These are phyloP conservation scores for Rhynchospora pubera DNA, from an alignment of 176 grass and related monocot species.

Conservation along the genomic window DNA sequence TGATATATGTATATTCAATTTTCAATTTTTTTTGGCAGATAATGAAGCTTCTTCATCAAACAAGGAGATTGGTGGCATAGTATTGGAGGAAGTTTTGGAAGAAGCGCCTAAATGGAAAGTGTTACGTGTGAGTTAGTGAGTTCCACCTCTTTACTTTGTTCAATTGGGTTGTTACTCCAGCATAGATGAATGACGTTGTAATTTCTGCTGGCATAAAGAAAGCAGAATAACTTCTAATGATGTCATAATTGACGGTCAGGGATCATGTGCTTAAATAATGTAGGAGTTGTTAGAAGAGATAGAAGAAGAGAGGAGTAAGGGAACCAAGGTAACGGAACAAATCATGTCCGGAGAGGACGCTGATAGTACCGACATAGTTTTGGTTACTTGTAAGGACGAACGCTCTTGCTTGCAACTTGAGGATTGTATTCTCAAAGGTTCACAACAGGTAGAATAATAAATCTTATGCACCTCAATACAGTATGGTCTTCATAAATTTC, in stretches of 20 bases:
- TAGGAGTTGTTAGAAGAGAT: slow-evolving; percentile 93
- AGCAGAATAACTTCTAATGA: background rate
- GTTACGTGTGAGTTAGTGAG: slow-evolving; percentile 64
- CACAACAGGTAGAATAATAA: slow-evolving; percentile 42
- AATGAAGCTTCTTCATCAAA: slow-evolving; percentile 31
- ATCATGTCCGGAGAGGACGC: slow-evolving; percentile 22
- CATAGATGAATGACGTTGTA: background rate
- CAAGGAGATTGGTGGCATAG: slow-evolving; percentile 24
- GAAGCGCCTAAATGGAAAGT: slow-evolving; percentile 96
- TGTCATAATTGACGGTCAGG: background rate
- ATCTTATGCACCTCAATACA: background rate
- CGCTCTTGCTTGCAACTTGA: slow-evolving; percentile 79
- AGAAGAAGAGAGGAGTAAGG: slow-evolving; percentile 67
- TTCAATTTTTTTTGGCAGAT: slow-evolving; percentile 27
- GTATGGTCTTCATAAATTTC: slow-evolving; percentile 3
- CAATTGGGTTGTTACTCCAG: background rate
- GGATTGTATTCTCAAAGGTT: slow-evolving; percentile 65
- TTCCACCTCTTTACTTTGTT: slow-evolving; percentile 28
- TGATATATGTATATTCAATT: slow-evolving; percentile 11
- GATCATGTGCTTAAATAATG: slow-evolving; percentile 11
- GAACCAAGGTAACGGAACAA: slow-evolving; percentile 21
- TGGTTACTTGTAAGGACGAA: slow-evolving; percentile 94
- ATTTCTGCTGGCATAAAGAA: background rate
- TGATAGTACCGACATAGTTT: slow-evolving; percentile 45
- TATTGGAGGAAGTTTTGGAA: slow-evolving; percentile 86